phyloP scores from a whole-genome alignment of 768 basidiomycete genomes.

The Boletus rubescentipes region DNA sequence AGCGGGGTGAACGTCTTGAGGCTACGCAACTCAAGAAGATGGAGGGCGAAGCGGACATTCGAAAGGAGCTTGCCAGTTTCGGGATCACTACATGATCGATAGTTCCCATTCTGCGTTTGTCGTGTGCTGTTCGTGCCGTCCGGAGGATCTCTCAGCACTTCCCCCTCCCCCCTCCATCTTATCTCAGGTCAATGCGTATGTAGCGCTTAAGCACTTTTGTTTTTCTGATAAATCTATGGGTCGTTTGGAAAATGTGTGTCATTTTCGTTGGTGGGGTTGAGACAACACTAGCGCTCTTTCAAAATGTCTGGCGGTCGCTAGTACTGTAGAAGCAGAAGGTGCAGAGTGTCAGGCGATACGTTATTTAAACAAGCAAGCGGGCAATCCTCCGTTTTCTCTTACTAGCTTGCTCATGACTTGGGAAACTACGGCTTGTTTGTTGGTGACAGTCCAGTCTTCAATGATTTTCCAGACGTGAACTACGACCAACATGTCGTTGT shows the following conservation, averaged over 20 bases:
- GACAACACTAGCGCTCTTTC: background rate
- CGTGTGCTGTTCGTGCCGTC: background rate
- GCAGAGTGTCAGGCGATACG: background rate
- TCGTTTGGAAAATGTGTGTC: background rate
- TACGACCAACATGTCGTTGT: constrained; percentile 90
- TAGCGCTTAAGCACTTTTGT: background rate
- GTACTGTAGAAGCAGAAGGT: background rate
- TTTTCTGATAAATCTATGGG: constrained; percentile 9
- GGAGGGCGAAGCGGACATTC: constrained; percentile 83
- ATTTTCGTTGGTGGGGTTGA: background rate
- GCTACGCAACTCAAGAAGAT: constrained; percentile 97
- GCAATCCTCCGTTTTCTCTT: too few relatives aligned
- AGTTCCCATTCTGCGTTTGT: background rate
- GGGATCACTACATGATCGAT: constrained; percentile 19
- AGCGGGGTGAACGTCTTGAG: constrained; percentile 88
- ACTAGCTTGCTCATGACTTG: constrained; percentile 34
- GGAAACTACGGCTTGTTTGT: constrained; percentile 83
- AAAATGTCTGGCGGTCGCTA: background rate
- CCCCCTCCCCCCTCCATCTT: background rate
- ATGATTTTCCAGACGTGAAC: constrained; percentile 94
- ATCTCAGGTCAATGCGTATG: background rate
- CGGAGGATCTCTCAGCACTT: background rate
- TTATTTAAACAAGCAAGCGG: constrained; percentile 2
- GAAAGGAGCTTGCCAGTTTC: constrained; percentile 65
- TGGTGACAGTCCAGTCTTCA: constrained; percentile 76